A percentile compares a stretch with the other conserved stretches of the same genome.
Evolutionary conservation across 371 early-diverging fungal species (phyloP).

Genomic region (Mortierella sp.): DNA sequence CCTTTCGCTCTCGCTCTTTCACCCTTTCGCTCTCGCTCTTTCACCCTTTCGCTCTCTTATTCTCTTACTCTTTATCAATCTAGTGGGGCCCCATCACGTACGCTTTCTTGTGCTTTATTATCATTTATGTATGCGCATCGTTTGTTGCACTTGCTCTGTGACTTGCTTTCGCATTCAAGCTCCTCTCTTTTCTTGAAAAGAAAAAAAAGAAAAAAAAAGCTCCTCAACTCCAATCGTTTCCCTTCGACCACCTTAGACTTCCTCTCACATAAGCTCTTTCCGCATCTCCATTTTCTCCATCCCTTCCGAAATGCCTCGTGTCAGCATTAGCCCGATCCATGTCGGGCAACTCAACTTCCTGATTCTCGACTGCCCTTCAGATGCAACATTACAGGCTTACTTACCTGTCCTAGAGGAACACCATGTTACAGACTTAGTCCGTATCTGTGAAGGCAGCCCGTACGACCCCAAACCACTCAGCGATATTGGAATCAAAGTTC

Average conservation of each 20-base stretch:
- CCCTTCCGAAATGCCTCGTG: conserved; percentile 29
- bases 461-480: conserved; percentile 64
- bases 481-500: conserved; percentile 65
- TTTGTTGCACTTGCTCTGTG: no score
- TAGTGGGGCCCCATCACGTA: no score
- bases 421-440: conserved; percentile 65
- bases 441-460: conserved; percentile 68
- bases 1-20: not conserved
- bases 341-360: conserved; percentile 61
- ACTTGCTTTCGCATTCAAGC: not conserved
- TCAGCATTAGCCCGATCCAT: conserved; percentile 52
- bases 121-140: no score
- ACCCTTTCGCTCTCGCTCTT: no score
- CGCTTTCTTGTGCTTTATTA: no score
- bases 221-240: not conserved
- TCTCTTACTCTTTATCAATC: no score
- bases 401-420: conserved; percentile 62
- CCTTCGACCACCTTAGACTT: not conserved
- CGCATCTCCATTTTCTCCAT: not conserved
- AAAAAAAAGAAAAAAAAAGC: conserved; percentile 1
- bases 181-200: not conserved
- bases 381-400: conserved; percentile 60
- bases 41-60: no score
- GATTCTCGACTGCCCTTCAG: conserved; percentile 75
- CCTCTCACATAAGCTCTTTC: not conserved